Evolutionary conservation across 2,329 filamentous ascomycete species (phyloP).

Genomic region (Diplocarpon rosae): DNA sequence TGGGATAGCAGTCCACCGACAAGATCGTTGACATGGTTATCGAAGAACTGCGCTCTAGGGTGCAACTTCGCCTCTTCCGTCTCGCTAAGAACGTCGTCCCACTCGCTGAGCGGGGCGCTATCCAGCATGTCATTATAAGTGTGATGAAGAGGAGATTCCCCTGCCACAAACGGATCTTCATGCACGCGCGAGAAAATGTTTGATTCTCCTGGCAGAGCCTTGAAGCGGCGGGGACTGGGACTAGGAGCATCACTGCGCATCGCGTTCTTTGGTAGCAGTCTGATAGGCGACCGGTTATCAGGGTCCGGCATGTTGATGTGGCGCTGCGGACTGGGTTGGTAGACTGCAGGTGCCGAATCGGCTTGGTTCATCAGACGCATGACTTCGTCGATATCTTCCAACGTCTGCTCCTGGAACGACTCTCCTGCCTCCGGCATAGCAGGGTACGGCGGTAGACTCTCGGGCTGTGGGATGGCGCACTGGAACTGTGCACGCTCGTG

Average conservation of each 20-base stretch:
- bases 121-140: slow-evolving; percentile 44
- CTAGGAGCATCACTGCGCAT: slow-evolving; percentile 62
- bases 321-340: slow-evolving; percentile 35
- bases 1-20: slow-evolving; percentile 68
- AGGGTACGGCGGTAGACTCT: slow-evolving; percentile 13
- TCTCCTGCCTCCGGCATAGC: slow-evolving; percentile 8
- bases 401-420: slow-evolving; percentile 32
- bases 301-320: slow-evolving; percentile 30
- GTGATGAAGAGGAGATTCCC: slow-evolving; percentile 44
- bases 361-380: slow-evolving; percentile 77
- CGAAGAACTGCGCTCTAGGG: slow-evolving; percentile 76
- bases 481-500: slow-evolving; percentile 22
- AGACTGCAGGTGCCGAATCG: slow-evolving; percentile 35
- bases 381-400: slow-evolving; percentile 83
- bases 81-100: slow-evolving; percentile 77
- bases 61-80: slow-evolving; percentile 76
- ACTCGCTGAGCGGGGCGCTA: slow-evolving; percentile 69
- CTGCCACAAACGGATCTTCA: slow-evolving; percentile 25
- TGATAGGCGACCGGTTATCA: slow-evolving; percentile 40
- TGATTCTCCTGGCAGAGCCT: slow-evolving; percentile 35
- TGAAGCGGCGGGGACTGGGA: slow-evolving; percentile 53
- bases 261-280: slow-evolving; percentile 39
- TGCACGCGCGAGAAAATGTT: slow-evolving; percentile 40
- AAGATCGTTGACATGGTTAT: slow-evolving; percentile 77
- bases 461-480: slow-evolving; percentile 18